Conservation (phyloP, 331 rosid species). For the Erythrophleum ivorense region DNA sequence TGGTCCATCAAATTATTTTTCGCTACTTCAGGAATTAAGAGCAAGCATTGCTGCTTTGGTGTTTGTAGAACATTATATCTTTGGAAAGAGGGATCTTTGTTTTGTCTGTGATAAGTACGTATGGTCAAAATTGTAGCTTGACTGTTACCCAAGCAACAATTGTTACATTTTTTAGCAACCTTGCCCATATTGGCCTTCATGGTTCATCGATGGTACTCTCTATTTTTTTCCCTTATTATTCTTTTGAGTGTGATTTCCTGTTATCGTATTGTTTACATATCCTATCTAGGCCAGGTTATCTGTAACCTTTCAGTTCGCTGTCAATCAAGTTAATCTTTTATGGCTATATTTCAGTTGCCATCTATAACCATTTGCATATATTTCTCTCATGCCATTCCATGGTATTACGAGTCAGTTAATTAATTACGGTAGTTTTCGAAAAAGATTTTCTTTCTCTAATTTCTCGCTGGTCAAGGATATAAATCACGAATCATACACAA, state of each 20-base stretch:
- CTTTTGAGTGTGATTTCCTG: neutral
- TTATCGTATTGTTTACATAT: neutral
- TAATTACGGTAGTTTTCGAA: too few species aligned
- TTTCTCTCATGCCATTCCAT: neutral
- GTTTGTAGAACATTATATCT: neutral
- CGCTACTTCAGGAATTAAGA: neutral
- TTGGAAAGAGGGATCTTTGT: neutral
- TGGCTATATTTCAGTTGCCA: neutral
- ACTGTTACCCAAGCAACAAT: conserved; percentile 78
- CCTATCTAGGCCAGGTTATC: neutral
- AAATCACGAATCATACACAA: too few species aligned
- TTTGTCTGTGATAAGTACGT: neutral
- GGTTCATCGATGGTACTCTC: conserved; percentile 77
- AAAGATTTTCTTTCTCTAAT: too few species aligned
- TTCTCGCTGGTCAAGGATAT: too few species aligned
- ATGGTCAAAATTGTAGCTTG: conserved; percentile 53
- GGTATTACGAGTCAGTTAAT: too few species aligned
- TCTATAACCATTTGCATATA: conserved; percentile 22
- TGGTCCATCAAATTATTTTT: too few species aligned
- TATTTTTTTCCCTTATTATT: conserved; percentile 18
- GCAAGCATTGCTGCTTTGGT: neutral
- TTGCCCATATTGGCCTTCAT: conserved; percentile 89
- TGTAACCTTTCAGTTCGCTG: neutral
- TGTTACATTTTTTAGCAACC: conserved; percentile 86
- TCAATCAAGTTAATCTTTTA: neutral